Conservation (phyloP, 2,329 filamentous ascomycete genomes). For the Fusarium bactridioides region DNA sequence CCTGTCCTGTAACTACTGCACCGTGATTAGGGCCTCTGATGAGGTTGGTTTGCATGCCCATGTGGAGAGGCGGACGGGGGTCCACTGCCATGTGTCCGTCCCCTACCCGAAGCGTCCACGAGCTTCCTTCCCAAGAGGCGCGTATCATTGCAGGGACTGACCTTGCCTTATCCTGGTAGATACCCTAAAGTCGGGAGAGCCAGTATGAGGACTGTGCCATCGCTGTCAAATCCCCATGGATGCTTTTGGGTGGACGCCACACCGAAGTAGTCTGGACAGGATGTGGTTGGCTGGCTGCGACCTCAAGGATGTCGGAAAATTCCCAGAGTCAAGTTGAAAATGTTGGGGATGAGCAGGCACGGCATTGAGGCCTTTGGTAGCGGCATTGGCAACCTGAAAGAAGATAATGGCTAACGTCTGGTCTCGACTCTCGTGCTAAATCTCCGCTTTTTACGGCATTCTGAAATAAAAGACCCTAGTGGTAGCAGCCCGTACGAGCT, state of each 20-base stretch:
- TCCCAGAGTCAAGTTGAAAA: constrained; percentile 1
- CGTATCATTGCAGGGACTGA: constrained; percentile 25
- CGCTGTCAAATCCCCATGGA: constrained; percentile 5
- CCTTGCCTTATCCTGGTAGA: constrained; percentile 12
- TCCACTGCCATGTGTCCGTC: constrained; percentile 41
- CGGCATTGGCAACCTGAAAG: constrained; percentile 25
- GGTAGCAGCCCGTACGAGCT: background rate
- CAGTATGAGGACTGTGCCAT: constrained; percentile 27
- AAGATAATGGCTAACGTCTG: constrained; percentile 14
- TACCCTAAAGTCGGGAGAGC: constrained; percentile 10
- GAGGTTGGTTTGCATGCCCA: constrained; percentile 32
- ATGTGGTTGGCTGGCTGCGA: background rate
- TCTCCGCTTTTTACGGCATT: constrained; percentile 9
- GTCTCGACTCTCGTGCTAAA: constrained; percentile 14
- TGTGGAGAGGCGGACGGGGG: constrained; percentile 31
- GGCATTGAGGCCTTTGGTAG: background rate
- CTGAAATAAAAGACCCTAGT: constrained; percentile 9
- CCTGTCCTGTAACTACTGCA: background rate
- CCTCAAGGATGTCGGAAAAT: constrained; percentile 17
- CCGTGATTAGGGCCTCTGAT: constrained; percentile 21
- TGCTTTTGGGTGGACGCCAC: constrained; percentile 13
- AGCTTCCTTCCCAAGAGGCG: constrained; percentile 26
- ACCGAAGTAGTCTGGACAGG: constrained; percentile 11
- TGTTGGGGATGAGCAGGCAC: background rate
- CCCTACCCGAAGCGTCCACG: constrained; percentile 31